Base-by-base conservation (phyloP, 371 early-diverging fungal genomes). In the Cokeromyces recurvatus region DNA sequence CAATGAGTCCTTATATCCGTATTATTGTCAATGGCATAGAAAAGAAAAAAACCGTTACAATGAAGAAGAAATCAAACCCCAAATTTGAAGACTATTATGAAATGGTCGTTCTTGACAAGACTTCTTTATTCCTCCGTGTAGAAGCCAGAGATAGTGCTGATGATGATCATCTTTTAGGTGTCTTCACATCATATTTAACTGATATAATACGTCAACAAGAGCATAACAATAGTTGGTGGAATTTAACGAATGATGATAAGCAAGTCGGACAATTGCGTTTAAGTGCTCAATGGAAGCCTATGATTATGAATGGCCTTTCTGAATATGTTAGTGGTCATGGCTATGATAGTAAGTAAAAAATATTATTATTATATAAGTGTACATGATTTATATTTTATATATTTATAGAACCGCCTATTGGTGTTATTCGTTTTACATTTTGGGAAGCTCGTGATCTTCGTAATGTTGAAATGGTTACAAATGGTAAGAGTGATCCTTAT, bases 401-500 rank as follows among this genome's bases (percentile, higher is more conserved):
- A 29, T 29, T 17, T 27, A 17, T 48, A 69, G 74, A 59, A 37
- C 76, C 83, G 17, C 81, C 92, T 2, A 81, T 91, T 15, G 96
- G 96, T 43, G 80, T 93, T 4, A 66, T 95, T n/a, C 78, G 85
- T 32, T 62, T 94, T 21, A 79, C 79, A 8, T 59, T 92, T 49
- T 73, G 79, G 57, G 84, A 85, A 59, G 96, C 87, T 10, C 78
- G 81, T 29, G 75, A 77, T 27, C 66, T 93, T 39, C 81, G 82
- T 52, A 91, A 90, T 49, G 83, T 85, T 11, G 91, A 81, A 43
- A 67, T 55, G 3, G 72, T 79, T 0, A 60, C 77, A 4, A 65
- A 66, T 5, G 86, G 92, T 48, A 86, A 84, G 51, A 86, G 89
- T 4, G 94, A 96, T 64, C 96, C 95, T 10, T 94, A 89, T 62